These are phyloP conservation scores for Yarrowia divulgata DNA, from an alignment of 805 yeast species.

Conservation along the genomic window DNA sequence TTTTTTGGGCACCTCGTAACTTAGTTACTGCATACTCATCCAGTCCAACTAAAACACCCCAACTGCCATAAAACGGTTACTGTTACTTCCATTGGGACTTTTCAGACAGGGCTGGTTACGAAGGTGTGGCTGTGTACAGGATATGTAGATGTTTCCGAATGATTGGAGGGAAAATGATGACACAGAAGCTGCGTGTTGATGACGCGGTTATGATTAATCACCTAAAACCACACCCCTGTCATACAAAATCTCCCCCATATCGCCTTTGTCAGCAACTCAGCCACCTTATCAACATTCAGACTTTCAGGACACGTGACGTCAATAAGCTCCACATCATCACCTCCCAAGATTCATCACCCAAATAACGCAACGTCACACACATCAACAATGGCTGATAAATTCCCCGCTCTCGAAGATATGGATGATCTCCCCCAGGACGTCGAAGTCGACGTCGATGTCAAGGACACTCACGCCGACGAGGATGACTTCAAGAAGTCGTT, in stretches of 20 bases:
- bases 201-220: neutral
- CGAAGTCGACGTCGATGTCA: conserved; percentile 38
- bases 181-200: too few relatives aligned
- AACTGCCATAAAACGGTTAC: neutral
- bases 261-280: neutral
- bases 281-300: conserved; percentile 5
- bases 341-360: conserved; percentile 25
- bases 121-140: neutral
- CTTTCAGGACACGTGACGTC: conserved; percentile 21
- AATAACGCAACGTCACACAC: conserved; percentile 31
- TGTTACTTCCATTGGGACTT: conserved; percentile 3
- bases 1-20: conserved; percentile 7
- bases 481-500: conserved; percentile 52
- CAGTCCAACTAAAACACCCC: neutral
- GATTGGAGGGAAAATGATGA: too few relatives aligned
- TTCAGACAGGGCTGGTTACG: neutral
- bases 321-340: conserved; percentile 38
- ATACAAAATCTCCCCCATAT: neutral
- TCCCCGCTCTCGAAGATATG: conserved; percentile 51
- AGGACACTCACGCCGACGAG: conserved; percentile 51
- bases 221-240: neutral
- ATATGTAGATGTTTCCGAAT: neutral
- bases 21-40: neutral
- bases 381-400: conserved; percentile 48
- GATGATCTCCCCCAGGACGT: conserved; percentile 47